phyloP scores from a whole-genome alignment of 352 stramenopile genomes.

The Phytophthora ohioensis region DNA sequence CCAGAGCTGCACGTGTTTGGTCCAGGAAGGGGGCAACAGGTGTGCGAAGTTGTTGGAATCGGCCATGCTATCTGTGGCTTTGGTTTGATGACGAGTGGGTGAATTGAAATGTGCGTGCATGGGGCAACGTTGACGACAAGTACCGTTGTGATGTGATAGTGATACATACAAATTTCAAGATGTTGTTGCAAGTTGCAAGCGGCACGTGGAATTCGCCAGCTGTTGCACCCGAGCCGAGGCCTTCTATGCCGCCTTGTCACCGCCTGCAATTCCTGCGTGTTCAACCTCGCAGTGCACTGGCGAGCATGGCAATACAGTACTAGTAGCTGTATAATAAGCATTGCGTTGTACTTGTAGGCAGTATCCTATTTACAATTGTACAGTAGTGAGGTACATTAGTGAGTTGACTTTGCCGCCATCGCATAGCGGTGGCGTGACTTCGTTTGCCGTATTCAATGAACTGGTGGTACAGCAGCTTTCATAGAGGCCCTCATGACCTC shows the following conservation, averaged over 20 bases:
- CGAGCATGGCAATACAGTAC: neutral
- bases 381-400: too few species aligned
- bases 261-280: neutral
- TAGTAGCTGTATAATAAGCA: neutral
- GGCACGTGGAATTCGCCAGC: slow-evolving; percentile 1
- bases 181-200: slow-evolving; percentile 11
- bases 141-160: neutral
- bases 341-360: too few species aligned
- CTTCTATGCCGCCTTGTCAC: slow-evolving; percentile 26
- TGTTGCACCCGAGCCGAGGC: slow-evolving; percentile 4
- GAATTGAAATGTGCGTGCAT: slow-evolving; percentile 4
- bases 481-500: too few species aligned
- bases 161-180: slow-evolving; percentile 15
- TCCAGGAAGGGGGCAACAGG: slow-evolving; percentile 81
- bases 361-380: too few species aligned
- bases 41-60: slow-evolving; percentile 57
- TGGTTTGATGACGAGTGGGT: slow-evolving; percentile 4
- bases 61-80: slow-evolving; percentile 27
- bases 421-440: too few species aligned
- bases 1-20: slow-evolving; percentile 93
- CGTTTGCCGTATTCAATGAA: slow-evolving; percentile 3
- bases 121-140: neutral
- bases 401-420: too few species aligned
- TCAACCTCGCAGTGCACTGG: neutral
- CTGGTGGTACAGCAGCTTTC: neutral